phyloP scores from a whole-genome alignment of 1,284 basidiomycete species.

The Boletus sp. region DNA sequence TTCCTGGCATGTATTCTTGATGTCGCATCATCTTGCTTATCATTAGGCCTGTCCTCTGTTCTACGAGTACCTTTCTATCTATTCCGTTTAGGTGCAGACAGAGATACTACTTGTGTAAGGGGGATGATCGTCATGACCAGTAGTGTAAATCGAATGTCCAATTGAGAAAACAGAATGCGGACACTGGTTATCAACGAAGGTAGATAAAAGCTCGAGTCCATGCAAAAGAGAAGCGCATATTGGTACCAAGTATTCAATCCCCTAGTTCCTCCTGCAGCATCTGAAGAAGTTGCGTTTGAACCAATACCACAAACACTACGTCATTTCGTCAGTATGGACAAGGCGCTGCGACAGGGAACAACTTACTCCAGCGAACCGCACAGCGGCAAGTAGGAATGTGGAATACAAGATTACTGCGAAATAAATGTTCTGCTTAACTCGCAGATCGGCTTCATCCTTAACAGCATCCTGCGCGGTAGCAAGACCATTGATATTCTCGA shows the following conservation, averaged over 20 bases:
- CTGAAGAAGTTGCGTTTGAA: constrained; percentile 81
- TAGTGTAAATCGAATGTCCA: constrained; percentile 28
- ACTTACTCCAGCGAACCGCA: constrained; percentile 83
- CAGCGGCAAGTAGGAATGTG: constrained; percentile 77
- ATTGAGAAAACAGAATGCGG: constrained; percentile 13
- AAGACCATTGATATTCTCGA: constrained; percentile 82
- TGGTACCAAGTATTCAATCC: constrained; percentile 2
- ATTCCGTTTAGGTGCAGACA: constrained; percentile 25
- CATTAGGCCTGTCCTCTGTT: constrained; percentile 14
- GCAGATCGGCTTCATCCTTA: constrained; percentile 46
- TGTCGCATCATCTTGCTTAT: constrained; percentile 4
- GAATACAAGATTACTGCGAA: constrained; percentile 86
- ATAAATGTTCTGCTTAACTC: constrained; percentile 69
- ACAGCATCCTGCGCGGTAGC: constrained; percentile 41
- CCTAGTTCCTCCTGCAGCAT: constrained; percentile 69
- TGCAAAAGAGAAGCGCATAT: constrained; percentile 21
- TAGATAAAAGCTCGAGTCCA: constrained; percentile 35
- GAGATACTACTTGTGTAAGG: constrained; percentile 16
- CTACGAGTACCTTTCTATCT: constrained; percentile 26
- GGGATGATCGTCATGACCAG: constrained; percentile 16
- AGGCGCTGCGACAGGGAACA: not conserved
- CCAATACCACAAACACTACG: constrained; percentile 77
- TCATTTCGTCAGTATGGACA: constrained; percentile 14
- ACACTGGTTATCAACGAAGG: constrained; percentile 28
- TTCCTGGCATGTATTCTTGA: constrained; percentile 53